Evolutionary conservation across 129 eudicot species (phyloP), one percentile per base, ranked within the genome.

Genomic region (sunflower (Helianthus annuus)): DNA sequence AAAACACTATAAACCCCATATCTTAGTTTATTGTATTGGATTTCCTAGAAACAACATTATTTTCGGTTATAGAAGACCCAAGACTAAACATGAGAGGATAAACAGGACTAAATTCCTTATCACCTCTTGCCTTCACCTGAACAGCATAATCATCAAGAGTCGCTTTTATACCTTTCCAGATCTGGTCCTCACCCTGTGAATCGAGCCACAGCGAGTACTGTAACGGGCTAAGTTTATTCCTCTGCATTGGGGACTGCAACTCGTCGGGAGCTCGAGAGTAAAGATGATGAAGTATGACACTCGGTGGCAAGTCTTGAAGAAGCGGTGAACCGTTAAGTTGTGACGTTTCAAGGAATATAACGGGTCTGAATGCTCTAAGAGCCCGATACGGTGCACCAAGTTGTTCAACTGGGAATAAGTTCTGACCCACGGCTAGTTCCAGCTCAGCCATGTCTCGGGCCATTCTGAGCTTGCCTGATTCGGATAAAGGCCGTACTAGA

Each of bases 341-440:
- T 48, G 96, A 80, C 1, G 91, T 90, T 70, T 93, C 98, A 79
- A 93, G 75, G 65, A 93, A 93, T 10, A 93, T 85, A 56, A 89
- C 82, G 1, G 98, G 98, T 11, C 98, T 81, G 46, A 93, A 83
- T 11, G 98, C 98, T 40, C 98, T 64, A n/a, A 93, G 91, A 58
- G 98, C 98, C 3, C 98, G 92, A 59, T 93, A 93, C 0, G 98
- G 98, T 7, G 92, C 84, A 61, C 98, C 98, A 3, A 93, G 97
- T 78, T 89, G 98, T 69, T 93, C 97, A 2, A 93, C 97, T 0
- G 98, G 97, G 72, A 82, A 93, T 81, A 93, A 64, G 70, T 93
- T 93, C 73, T 92, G 98, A 60, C 87, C 96, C 66, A 93, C 98
- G 0, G 97, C 87, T 52, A 93, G 52, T 73, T 93, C 98, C 69